Base-by-base conservation (phyloP, 2,329 filamentous ascomycete genomes). In the Cadophora gregata region DNA sequence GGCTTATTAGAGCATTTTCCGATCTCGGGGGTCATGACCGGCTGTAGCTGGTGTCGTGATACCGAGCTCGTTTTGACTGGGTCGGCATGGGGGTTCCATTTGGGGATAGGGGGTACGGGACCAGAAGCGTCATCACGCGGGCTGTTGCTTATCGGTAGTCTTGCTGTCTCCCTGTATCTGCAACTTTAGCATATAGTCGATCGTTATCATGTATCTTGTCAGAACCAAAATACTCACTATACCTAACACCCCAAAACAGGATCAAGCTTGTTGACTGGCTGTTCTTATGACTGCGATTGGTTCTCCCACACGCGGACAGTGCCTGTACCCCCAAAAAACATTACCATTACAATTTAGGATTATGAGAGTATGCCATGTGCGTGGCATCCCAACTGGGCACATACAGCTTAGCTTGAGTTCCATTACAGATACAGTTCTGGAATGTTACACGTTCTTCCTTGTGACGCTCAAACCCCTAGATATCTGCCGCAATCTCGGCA, bases 1-100 rank as follows among this genome's bases (percentile, higher is more conserved):
- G 21, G 59, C 59, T 62, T 36, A 51, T 53, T 24, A 62, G 47
- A 51, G 47, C 27, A 38, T 10, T 58, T 31, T 33, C 38, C 33
- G 31, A 38, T 53, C n/a, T 51, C 14, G 29, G n/a, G n/a, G 21
- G 29, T 27, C 45, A 36, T 36, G 31, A 29, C 14, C 16, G 31
- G 3, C n/a, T 38, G 45, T 16, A 29, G 29, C 38, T 62, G 59
- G 27, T 38, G 59, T 36, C 53, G 59, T 31, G 21, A 14, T 47
- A 48, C 24, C 38, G 27, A 36, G 21, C 21, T 36, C 24, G 31
- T 3, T 36, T 24, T 16, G 56, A 19, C 14, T 51, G 45, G 45
- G 31, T 24, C 36, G 29, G 45, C 12, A 24, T 50, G 59, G 24
- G 27, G 27, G 6, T 8, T 47, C 21, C 7, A 4, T 47, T 12